Conservation (phyloP, 225 moss, liverwort and hornwort genomes). For the Physcomitrium patens region DNA sequence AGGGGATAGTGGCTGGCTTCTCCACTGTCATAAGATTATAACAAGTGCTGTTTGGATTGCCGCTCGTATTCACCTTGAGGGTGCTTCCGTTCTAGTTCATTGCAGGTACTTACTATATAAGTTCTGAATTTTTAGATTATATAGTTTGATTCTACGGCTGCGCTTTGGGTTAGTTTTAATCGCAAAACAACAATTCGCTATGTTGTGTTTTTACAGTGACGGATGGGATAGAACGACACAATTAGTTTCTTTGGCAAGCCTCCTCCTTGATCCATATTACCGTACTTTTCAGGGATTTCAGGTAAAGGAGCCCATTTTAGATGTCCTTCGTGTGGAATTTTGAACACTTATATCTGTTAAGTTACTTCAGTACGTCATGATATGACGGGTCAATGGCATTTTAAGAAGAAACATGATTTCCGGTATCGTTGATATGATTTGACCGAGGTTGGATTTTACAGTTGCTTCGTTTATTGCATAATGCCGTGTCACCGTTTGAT, state of each 20-base stretch:
- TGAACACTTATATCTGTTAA: constrained; percentile 1
- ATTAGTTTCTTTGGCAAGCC: constrained; percentile 74
- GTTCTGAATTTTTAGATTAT: background rate
- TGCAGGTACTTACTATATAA: constrained; percentile 51
- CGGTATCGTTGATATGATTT: background rate
- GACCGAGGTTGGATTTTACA: background rate
- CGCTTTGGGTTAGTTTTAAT: constrained; percentile 2
- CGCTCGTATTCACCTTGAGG: constrained; percentile 61
- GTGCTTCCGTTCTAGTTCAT: constrained; percentile 70
- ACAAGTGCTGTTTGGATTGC: constrained; percentile 72
- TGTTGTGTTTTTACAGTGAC: constrained; percentile 54
- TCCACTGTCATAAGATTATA: constrained; percentile 64
- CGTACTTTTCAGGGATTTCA: constrained; percentile 96
- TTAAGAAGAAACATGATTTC: too few relatives aligned
- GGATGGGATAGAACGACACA: constrained; percentile 98
- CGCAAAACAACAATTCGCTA: background rate
- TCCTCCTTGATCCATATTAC: constrained; percentile 96
- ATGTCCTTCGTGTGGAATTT: background rate
- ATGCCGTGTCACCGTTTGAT: constrained; percentile 17
- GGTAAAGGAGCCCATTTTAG: constrained; percentile 47
- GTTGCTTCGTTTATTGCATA: background rate
- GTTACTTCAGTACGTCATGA: background rate
- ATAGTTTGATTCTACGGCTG: constrained; percentile 15
- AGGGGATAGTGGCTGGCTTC: constrained; percentile 76
- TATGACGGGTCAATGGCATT: background rate